Evolutionary conservation across 2,329 filamentous ascomycete genomes (phyloP).

Genomic region (Fusarium sp.): DNA sequence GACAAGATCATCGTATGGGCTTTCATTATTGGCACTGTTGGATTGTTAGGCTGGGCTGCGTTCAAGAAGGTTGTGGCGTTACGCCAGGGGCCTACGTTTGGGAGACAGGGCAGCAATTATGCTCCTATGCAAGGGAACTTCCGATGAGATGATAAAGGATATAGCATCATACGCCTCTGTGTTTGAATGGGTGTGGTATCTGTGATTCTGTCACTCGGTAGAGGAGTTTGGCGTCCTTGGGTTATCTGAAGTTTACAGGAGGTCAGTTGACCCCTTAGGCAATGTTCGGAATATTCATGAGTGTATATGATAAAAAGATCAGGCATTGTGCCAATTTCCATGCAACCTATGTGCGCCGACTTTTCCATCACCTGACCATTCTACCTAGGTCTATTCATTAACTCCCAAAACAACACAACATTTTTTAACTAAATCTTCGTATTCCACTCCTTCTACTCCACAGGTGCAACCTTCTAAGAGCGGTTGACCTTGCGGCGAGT

Average conservation of each 20-base stretch:
- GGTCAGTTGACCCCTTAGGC: slow-evolving; percentile 4
- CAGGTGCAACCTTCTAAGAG: slow-evolving; percentile 40
- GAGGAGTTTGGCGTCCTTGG: slow-evolving; percentile 21
- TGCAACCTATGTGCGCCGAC: slow-evolving; percentile 41
- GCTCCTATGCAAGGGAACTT: slow-evolving; percentile 41
- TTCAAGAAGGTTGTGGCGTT: slow-evolving; percentile 58
- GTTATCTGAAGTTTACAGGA: slow-evolving; percentile 4
- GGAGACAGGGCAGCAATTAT: slow-evolving; percentile 42
- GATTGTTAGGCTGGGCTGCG: slow-evolving; percentile 67
- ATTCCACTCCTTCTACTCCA: slow-evolving; percentile 22
- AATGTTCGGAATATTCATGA: slow-evolving; percentile 3
- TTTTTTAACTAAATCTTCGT: slow-evolving; percentile 10
- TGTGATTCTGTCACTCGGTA: background rate
- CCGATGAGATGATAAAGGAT: slow-evolving; percentile 11
- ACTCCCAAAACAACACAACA: slow-evolving; percentile 29
- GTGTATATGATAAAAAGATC: slow-evolving; percentile 16
- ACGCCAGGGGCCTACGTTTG: slow-evolving; percentile 45
- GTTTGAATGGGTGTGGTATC: background rate
- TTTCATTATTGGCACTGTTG: slow-evolving; percentile 67
- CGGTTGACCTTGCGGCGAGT: slow-evolving; percentile 68
- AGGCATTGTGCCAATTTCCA: slow-evolving; percentile 38
- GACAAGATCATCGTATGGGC: slow-evolving; percentile 72
- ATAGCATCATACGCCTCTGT: background rate
- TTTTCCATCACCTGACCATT: slow-evolving; percentile 33
- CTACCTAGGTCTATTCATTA: slow-evolving; percentile 33